Conservation (phyloP, 768 basidiomycete genomes). For the Amanita pallidorosea region DNA sequence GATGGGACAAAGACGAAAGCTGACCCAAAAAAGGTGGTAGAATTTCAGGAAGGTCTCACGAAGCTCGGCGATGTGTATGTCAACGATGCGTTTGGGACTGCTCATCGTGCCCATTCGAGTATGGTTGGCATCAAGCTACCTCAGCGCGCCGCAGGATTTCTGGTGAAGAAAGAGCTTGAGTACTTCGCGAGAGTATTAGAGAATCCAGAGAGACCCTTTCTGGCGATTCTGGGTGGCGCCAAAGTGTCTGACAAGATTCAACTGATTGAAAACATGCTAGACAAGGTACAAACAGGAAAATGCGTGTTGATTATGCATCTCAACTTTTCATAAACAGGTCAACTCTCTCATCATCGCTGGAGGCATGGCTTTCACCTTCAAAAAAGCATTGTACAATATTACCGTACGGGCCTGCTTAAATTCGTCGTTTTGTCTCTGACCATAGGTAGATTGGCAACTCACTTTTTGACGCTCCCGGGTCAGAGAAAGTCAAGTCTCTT, state of each 20-base stretch:
- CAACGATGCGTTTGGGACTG: constrained; percentile 98
- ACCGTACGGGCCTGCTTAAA: constrained; percentile 31
- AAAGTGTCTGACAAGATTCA: constrained; percentile 99
- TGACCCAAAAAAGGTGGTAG: constrained; percentile 63
- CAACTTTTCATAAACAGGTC: constrained; percentile 41
- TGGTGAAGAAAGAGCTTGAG: constrained; percentile 98
- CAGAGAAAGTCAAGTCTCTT: constrained; percentile 73
- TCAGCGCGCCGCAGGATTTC: constrained; percentile 88
- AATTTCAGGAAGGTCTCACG: constrained; percentile 85
- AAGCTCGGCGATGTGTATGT: constrained; percentile 92
- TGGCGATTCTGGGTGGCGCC: constrained; percentile 96
- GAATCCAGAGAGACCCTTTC: constrained; percentile 88
- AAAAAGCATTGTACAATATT: constrained; percentile 72
- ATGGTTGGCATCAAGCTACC: constrained; percentile 96
- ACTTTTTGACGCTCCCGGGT: constrained; percentile 83
- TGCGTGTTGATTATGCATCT: neutral
- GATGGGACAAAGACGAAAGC: constrained; percentile 95
- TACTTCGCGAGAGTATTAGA: constrained; percentile 98
- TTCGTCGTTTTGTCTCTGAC: neutral
- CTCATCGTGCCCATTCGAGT: constrained; percentile 95
- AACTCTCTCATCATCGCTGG: constrained; percentile 93
- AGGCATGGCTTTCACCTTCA: constrained; percentile 99
- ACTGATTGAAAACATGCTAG: constrained; percentile 97
- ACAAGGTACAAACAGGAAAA: constrained; percentile 54
- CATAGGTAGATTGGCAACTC: constrained; percentile 78